Evolutionary conservation across 805 yeast genomes (phyloP).

Genomic region (Phaffomyces opuntiae): DNA sequence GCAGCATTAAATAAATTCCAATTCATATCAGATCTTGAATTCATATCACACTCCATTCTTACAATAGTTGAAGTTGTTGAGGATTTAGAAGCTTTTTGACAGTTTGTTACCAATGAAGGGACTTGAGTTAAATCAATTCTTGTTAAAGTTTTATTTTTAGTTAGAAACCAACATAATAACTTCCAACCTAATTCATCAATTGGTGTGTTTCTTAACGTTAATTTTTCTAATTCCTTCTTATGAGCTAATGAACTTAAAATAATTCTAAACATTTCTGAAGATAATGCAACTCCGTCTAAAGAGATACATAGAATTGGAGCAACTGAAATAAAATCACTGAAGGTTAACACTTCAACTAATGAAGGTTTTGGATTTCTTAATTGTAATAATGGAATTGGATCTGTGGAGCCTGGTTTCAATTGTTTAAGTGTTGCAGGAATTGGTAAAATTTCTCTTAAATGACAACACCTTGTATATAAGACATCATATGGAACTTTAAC

Average conservation of each 20-base stretch:
- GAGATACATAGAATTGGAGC: slow-evolving; percentile 77
- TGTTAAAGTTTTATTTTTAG: slow-evolving; percentile 50
- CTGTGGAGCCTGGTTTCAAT: slow-evolving; percentile 62
- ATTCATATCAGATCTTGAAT: slow-evolving; percentile 62
- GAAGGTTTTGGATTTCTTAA: slow-evolving; percentile 85
- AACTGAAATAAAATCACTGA: slow-evolving; percentile 79
- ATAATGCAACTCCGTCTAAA: slow-evolving; percentile 71
- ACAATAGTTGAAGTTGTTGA: slow-evolving; percentile 22
- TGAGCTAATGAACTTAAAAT: slow-evolving; percentile 58
- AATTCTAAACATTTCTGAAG: slow-evolving; percentile 68
- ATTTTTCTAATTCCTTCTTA: slow-evolving; percentile 56
- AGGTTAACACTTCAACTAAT: slow-evolving; percentile 76
- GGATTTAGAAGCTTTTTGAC: slow-evolving; percentile 33
- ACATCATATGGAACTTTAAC: slow-evolving; percentile 48
- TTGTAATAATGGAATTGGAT: slow-evolving; percentile 75
- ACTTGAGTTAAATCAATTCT: slow-evolving; percentile 62
- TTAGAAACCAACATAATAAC: slow-evolving; percentile 67
- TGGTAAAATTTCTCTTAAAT: slow-evolving; percentile 83
- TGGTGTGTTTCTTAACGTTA: slow-evolving; percentile 75
- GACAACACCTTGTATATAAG: slow-evolving; percentile 88
- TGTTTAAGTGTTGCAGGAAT: slow-evolving; percentile 85
- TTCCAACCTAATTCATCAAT: slow-evolving; percentile 77
- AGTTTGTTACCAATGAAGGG: slow-evolving; percentile 28
- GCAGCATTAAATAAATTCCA: slow-evolving; percentile 80
- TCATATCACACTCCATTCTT: slow-evolving; percentile 32